Conservation (phyloP, 2,329 filamentous ascomycete species). For the Phaeosphaeria sp. region DNA sequence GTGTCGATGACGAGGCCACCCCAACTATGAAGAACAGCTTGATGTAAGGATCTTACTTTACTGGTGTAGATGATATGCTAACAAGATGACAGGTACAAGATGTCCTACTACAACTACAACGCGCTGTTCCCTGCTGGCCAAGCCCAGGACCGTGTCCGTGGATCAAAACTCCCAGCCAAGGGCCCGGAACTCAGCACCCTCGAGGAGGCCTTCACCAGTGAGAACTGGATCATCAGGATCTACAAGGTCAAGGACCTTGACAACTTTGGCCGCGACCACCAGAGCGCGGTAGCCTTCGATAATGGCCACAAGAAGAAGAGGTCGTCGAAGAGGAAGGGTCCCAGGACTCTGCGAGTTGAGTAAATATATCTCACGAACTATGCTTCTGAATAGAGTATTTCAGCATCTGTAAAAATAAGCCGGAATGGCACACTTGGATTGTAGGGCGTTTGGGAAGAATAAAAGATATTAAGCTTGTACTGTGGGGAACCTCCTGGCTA, state of each 20-base stretch:
- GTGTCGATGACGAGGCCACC: constrained; percentile 89
- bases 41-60: constrained; percentile 71
- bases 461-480: constrained; percentile 25
- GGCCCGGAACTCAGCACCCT: constrained; percentile 86
- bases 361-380: constrained; percentile 50
- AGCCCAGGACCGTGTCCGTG: constrained; percentile 87
- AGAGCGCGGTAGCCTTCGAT: constrained; percentile 72
- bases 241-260: constrained; percentile 99
- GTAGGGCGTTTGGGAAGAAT: constrained; percentile 38
- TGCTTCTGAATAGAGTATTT: constrained; percentile 24
- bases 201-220: constrained; percentile 97
- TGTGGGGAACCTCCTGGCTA: background rate
- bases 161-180: constrained; percentile 78
- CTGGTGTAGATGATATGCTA: constrained; percentile 19
- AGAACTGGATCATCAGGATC: constrained; percentile 99
- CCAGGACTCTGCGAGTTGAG: constrained; percentile 74
- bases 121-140: constrained; percentile 90
- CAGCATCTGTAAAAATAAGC: constrained; percentile 40
- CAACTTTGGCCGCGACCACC: constrained; percentile 91
- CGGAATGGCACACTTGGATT: constrained; percentile 19
- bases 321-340: constrained; percentile 73
- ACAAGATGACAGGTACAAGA: constrained; percentile 83
- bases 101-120: constrained; percentile 99
- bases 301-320: constrained; percentile 87
- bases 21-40: constrained; percentile 99